Base-by-base conservation (phyloP, 257 asterid genomes). In the Eustoma russellianum region DNA sequence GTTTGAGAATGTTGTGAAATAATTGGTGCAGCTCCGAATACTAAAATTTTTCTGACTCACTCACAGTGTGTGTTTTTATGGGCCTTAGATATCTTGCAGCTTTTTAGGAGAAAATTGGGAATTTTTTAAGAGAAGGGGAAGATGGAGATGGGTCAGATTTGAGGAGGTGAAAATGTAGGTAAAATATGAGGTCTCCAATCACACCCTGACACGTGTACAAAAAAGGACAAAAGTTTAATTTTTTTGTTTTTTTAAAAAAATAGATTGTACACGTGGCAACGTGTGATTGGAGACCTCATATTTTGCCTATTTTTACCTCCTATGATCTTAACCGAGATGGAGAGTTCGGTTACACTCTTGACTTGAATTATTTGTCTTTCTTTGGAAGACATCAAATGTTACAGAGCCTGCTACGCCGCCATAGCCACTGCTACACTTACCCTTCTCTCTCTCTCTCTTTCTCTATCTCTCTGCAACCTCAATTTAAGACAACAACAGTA, bases 321-420 rank as follows among this genome's bases (percentile, higher is more conserved):
- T n/a, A n/a, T n/a, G n/a, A n/a, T n/a, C n/a, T n/a, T n/a, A n/a
- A n/a, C n/a, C n/a, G n/a, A n/a, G n/a, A n/a, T n/a, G 40, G 63
- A 24, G 11, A 45, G 17, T 59, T 49, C 9, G 59, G 48, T 57
- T 69, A 57, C 48, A 68, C 72, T 7, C 9, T 38, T 33, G 15
- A 66, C 60, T 72, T 71, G 52, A 65, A 56, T 74, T 63, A 52
- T 62, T 17, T 61, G 57, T 65, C 51, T 62, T 64, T 55, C 14
- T 63, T 65, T 33, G 75, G 50, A 65, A 78, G 12, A 78, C 91
- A 83, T 79, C 86, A 79, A 86, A 78, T 38, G 70, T 79, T 73
- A 70, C 86, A n/a, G 87, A 73, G 63, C 95, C 86, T 90, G 86
- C 82, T 80, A 82, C 91, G 97, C 97, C 95, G 97, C 95, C 97